Evolutionary conservation across 2,329 filamentous ascomycete genomes (phyloP).

Genomic region (Monosporascus sp.): DNA sequence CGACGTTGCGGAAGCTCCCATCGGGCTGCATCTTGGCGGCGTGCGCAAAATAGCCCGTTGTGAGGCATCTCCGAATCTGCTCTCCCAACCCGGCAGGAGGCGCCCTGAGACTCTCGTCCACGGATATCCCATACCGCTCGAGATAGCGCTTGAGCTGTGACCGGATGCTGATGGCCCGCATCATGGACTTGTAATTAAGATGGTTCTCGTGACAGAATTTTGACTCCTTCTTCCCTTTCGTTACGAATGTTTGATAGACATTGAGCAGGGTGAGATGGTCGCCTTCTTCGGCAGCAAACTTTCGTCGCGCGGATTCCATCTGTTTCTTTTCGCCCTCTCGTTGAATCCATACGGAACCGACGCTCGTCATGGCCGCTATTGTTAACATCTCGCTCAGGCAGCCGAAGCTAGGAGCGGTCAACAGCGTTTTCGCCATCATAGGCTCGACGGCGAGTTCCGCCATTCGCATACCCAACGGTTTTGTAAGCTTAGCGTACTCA

Average conservation of each 20-base stretch:
- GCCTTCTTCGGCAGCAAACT: constrained; percentile 88
- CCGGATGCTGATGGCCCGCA: constrained; percentile 76
- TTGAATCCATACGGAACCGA: constrained; percentile 77
- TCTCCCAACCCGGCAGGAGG: constrained; percentile 49
- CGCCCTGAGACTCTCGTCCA: constrained; percentile 55
- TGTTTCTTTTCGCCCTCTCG: constrained; percentile 71
- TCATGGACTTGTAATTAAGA: constrained; percentile 81
- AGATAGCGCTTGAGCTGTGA: constrained; percentile 82
- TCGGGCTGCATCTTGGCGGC: constrained; percentile 91
- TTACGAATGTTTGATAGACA: constrained; percentile 84
- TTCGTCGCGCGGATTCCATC: constrained; percentile 67
- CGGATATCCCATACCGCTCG: constrained; percentile 72
- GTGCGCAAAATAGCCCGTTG: constrained; percentile 87
- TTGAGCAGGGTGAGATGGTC: constrained; percentile 92
- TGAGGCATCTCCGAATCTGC: constrained; percentile 76
- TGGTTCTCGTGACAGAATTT: constrained; percentile 84
- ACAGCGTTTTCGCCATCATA: constrained; percentile 88
- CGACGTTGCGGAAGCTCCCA: constrained; percentile 82
- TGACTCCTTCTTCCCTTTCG: constrained; percentile 73
- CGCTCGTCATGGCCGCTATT: constrained; percentile 89
- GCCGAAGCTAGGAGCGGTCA: constrained; percentile 67
- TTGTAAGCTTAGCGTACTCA: constrained; percentile 83
- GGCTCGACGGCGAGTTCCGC: constrained; percentile 89
- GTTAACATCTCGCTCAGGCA: constrained; percentile 83
- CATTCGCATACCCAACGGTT: constrained; percentile 83